These are phyloP conservation scores for Cryptococcus sp. DNA, from an alignment of 1,284 basidiomycete species.

Conservation along the genomic window DNA sequence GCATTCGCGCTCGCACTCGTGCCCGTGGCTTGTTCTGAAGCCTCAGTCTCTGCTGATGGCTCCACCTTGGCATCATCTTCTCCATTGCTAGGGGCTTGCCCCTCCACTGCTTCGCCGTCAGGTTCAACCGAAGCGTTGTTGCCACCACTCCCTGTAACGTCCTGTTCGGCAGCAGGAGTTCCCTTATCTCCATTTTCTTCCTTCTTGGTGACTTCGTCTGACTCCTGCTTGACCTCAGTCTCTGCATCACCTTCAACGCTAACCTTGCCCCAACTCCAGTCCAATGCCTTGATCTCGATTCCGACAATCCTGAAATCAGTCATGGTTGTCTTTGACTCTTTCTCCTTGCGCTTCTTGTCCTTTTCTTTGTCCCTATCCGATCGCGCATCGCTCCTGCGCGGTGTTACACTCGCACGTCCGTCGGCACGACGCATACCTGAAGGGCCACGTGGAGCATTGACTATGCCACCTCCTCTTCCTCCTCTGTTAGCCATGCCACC, in stretches of 20 bases:
- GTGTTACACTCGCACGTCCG: constrained; percentile 6
- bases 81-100: background rate
- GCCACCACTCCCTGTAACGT: background rate
- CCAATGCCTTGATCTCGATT: constrained; percentile 64
- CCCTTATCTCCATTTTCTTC: constrained; percentile 7
- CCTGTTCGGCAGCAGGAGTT: background rate
- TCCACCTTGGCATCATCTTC: constrained; percentile 5
- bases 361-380: constrained; percentile 22
- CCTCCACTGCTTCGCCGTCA: background rate
- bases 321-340: constrained; percentile 73
- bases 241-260: constrained; percentile 30
- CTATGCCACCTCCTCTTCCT: constrained; percentile 22
- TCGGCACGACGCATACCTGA: constrained; percentile 22
- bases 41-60: constrained; percentile 1
- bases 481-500: constrained; percentile 46
- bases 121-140: background rate
- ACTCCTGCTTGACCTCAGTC: constrained; percentile 16
- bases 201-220: constrained; percentile 10
- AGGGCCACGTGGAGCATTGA: constrained; percentile 34
- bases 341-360: constrained; percentile 35
- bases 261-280: constrained; percentile 54
- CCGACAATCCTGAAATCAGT: constrained; percentile 96
- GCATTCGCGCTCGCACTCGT: constrained; percentile 2
- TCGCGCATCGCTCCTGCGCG: constrained; percentile 9
- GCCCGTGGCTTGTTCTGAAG: constrained; percentile 2